A percentile compares a stretch with the other conserved stretches of the same genome.
Conservation (phyloP, 2,329 filamentous ascomycete species). For the Colletotrichum sp. region DNA sequence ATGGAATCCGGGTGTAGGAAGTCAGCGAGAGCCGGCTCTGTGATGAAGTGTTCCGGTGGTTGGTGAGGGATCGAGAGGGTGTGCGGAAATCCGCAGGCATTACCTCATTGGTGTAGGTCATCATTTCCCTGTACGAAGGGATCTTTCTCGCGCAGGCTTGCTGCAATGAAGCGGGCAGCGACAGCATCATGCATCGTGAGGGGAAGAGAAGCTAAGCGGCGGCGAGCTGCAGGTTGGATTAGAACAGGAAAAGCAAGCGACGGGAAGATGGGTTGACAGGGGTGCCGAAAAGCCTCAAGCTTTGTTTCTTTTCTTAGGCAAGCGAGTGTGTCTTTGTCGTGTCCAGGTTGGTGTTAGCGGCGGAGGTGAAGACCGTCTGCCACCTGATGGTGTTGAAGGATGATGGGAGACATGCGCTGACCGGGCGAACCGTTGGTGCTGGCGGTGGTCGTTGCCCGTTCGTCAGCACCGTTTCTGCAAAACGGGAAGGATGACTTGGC, state of each 20-base stretch:
- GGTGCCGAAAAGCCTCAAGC: slow-evolving; percentile 1
- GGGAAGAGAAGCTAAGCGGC: background rate
- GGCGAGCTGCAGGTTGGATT: background rate
- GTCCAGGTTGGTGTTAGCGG: background rate
- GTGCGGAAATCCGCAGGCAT: background rate
- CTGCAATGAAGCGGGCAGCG: background rate
- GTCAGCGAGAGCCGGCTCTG: background rate
- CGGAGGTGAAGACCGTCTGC: background rate
- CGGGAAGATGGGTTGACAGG: background rate
- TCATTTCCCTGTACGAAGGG: background rate
- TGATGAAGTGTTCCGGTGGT: background rate
- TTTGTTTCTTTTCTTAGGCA: slow-evolving; percentile 6
- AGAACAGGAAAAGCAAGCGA: background rate
- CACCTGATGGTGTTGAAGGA: background rate
- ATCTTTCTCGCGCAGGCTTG: background rate
- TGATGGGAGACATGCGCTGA: background rate
- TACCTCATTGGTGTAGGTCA: background rate
- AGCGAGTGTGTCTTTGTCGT: background rate
- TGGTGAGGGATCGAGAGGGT: background rate
- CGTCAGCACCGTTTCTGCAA: background rate
- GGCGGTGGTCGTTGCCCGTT: background rate
- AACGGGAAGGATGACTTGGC: background rate
- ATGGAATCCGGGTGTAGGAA: background rate
- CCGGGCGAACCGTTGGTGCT: background rate
- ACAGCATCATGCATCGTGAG: slow-evolving; percentile 6